These are phyloP conservation scores for Orbilia blumenaviensis DNA, from an alignment of 2,329 filamentous ascomycete species.

Conservation along the genomic window DNA sequence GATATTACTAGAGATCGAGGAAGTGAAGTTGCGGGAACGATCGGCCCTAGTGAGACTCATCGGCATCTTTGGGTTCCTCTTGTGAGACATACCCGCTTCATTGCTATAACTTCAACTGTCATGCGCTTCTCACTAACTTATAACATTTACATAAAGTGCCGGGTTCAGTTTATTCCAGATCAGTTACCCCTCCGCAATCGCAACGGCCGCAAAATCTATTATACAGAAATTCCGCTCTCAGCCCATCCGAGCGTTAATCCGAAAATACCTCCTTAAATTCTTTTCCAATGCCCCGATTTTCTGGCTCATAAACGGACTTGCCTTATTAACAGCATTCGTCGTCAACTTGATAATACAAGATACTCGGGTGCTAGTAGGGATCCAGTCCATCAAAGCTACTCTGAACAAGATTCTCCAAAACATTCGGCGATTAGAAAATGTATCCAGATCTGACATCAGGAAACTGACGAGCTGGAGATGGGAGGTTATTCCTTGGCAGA, in stretches of 20 bases:
- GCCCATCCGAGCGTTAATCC: not conserved
- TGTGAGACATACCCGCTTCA: not conserved
- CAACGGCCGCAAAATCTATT: not conserved
- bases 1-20: slow-evolving; percentile 2
- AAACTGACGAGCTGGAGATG: slow-evolving; percentile 14
- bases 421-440: not conserved
- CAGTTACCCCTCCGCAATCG: not conserved
- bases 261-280: slow-evolving; percentile 3
- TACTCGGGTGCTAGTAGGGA: not conserved
- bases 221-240: not conserved
- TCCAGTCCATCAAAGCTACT: slow-evolving; percentile 2
- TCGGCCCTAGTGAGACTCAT: not conserved
- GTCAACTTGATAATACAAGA: slow-evolving; percentile 5
- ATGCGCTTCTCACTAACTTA: not conserved
- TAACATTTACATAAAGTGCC: not conserved
- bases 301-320: slow-evolving; percentile 8
- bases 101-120: not conserved
- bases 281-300: slow-evolving; percentile 7
- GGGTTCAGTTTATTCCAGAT: not conserved
- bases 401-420: not conserved
- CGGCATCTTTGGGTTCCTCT: not conserved
- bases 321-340: not conserved
- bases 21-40: not conserved
- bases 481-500: slow-evolving; percentile 14
- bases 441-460: not conserved